Conservation (phyloP, 1,284 basidiomycete species). For the Malassezia yamatoensis region DNA sequence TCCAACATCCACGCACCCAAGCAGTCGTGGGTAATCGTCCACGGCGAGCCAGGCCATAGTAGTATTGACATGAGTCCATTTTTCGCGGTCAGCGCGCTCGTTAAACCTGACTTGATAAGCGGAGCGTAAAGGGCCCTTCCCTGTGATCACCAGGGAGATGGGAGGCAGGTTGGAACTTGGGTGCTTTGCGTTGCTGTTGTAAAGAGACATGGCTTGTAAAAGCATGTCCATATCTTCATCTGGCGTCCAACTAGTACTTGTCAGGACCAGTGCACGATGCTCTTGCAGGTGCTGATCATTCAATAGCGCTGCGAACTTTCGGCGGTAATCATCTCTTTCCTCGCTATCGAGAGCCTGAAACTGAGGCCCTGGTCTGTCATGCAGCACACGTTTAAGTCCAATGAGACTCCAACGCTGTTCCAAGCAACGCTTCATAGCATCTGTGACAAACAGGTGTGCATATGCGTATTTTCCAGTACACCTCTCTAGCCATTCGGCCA, state of each 20-base stretch:
- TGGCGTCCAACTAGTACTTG: constrained; percentile 91
- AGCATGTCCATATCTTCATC: constrained; percentile 91
- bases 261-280: constrained; percentile 75
- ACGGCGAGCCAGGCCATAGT: constrained; percentile 52
- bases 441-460: constrained; percentile 86
- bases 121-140: constrained; percentile 70
- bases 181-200: constrained; percentile 56
- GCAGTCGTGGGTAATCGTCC: constrained; percentile 31
- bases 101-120: constrained; percentile 63
- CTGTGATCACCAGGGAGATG: constrained; percentile 70
- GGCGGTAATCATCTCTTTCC: neutral
- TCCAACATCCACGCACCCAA: constrained; percentile 79
- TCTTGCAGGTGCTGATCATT: constrained; percentile 8
- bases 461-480: constrained; percentile 54
- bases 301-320: neutral
- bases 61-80: constrained; percentile 68
- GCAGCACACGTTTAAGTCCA: constrained; percentile 54
- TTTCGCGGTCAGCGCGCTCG: constrained; percentile 54
- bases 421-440: constrained; percentile 69
- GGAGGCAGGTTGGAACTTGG: constrained; percentile 25
- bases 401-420: constrained; percentile 60
- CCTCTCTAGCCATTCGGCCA: constrained; percentile 49
- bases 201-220: constrained; percentile 49
- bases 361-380: constrained; percentile 21
- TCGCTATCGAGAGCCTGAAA: neutral